Evolutionary conservation across 179 eudicot species (phyloP).

Genomic region (Patellifolia procumbens): DNA sequence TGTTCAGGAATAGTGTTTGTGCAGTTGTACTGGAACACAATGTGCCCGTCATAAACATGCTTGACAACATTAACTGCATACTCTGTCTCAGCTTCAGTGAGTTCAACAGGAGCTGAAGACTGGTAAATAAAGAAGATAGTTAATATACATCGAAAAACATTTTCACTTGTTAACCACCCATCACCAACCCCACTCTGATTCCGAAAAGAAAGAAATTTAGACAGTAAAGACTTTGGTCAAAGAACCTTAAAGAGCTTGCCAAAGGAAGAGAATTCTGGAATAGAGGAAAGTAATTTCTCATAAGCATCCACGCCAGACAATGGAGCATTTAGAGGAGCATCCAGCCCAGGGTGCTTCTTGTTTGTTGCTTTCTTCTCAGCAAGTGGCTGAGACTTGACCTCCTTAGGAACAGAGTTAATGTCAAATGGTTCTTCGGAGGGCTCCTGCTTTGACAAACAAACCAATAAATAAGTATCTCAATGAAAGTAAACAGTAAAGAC

Average conservation of each 20-base stretch:
- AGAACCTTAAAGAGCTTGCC: constrained; percentile 95
- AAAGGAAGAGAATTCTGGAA: constrained; percentile 78
- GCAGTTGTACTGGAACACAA: constrained; percentile 97
- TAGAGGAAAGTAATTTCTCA: constrained; percentile 78
- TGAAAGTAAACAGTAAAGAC: neutral
- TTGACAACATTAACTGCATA: constrained; percentile 93
- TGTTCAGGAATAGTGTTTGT: constrained; percentile 95
- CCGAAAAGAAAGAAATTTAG: constrained; percentile 9
- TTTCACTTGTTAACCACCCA: constrained; percentile 11
- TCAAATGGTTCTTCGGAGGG: constrained; percentile 88
- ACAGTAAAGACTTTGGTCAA: constrained; percentile 10
- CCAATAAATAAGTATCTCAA: constrained; percentile 13
- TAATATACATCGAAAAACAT: constrained; percentile 7
- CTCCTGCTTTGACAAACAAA: constrained; percentile 44
- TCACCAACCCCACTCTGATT: neutral
- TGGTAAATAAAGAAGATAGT: constrained; percentile 35
- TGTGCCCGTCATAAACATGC: constrained; percentile 83
- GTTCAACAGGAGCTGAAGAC: constrained; percentile 95
- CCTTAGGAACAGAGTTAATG: constrained; percentile 78
- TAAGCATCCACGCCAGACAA: constrained; percentile 73
- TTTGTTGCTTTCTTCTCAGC: constrained; percentile 88
- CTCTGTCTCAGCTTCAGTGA: constrained; percentile 97
- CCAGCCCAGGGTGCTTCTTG: constrained; percentile 83
- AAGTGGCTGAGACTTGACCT: constrained; percentile 87
- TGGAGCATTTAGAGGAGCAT: constrained; percentile 70